These are phyloP conservation scores for Fusarium brachygibbosum DNA, from an alignment of 2,329 filamentous ascomycete species.

Conservation along the genomic window DNA sequence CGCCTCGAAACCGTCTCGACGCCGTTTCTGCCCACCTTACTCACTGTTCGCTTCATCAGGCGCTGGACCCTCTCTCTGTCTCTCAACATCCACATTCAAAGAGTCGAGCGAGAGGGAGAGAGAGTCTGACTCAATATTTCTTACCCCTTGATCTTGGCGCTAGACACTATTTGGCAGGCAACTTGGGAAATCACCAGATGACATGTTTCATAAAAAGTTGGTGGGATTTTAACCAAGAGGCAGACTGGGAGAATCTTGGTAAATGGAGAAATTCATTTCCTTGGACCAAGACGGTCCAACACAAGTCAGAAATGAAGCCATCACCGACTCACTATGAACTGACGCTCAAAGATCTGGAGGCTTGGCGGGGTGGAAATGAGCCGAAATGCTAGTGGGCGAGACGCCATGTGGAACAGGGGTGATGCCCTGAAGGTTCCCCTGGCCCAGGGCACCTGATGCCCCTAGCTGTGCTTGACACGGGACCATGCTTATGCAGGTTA, in stretches of 20 bases:
- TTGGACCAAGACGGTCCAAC: constrained; percentile 41
- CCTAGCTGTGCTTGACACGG: constrained; percentile 37
- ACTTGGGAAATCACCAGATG: constrained; percentile 10
- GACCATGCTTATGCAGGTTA: constrained; percentile 32
- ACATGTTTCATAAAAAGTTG: constrained; percentile 24
- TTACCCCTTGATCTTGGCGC: constrained; percentile 14
- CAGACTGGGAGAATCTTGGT: not conserved
- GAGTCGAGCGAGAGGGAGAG: not conserved
- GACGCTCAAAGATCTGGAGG: constrained; percentile 19
- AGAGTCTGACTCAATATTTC: constrained; percentile 18
- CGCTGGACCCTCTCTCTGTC: constrained; percentile 7
- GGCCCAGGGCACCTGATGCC: constrained; percentile 35
- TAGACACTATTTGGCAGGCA: constrained; percentile 15
- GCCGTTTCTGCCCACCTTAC: constrained; percentile 30
- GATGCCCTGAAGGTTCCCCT: constrained; percentile 32
- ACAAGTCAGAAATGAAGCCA: constrained; percentile 44
- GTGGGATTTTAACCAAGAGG: not conserved
- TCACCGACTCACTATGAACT: constrained; percentile 46
- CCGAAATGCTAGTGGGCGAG: constrained; percentile 28
- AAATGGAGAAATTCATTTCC: constrained; percentile 17
- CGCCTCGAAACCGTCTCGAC: constrained; percentile 21
- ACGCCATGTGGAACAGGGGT: constrained; percentile 42
- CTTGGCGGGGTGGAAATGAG: constrained; percentile 11
- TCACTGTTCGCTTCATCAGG: constrained; percentile 24
- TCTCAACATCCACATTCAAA: constrained; percentile 7